phyloP scores from a whole-genome alignment of 768 basidiomycete species.

The Cystobasidium onofrii region DNA sequence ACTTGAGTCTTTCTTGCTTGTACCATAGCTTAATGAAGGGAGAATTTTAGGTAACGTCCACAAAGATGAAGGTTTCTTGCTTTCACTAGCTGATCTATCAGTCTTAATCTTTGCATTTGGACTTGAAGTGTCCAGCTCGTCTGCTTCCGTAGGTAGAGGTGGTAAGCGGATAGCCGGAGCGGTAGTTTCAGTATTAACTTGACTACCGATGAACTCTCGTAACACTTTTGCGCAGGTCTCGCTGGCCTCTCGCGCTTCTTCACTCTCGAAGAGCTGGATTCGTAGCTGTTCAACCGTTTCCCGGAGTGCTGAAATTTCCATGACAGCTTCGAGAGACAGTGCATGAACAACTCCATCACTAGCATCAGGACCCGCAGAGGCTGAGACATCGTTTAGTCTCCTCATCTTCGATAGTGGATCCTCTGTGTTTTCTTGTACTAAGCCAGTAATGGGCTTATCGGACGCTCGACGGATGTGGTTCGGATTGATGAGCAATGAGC shows the following conservation, averaged over 20 bases:
- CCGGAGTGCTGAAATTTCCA: slow-evolving; percentile 18
- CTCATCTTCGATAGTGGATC: not conserved
- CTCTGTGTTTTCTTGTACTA: not conserved
- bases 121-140: slow-evolving; percentile 26
- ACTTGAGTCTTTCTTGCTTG: not conserved
- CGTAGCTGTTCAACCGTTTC: slow-evolving; percentile 13
- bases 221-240: slow-evolving; percentile 75
- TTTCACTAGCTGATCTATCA: not conserved
- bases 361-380: not conserved
- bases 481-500: not conserved
- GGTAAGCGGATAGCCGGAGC: slow-evolving; percentile 44
- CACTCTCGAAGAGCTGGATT: slow-evolving; percentile 58
- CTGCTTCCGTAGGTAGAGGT: slow-evolving; percentile 47
- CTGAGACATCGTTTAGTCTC: not conserved
- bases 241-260: slow-evolving; percentile 77
- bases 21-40: slow-evolving; percentile 16
- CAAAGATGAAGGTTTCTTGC: not conserved
- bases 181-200: slow-evolving; percentile 34
- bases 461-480: not conserved
- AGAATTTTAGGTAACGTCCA: slow-evolving; percentile 27
- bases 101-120: slow-evolving; percentile 11
- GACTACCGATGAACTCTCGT: slow-evolving; percentile 54
- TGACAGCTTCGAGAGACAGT: slow-evolving; percentile 14
- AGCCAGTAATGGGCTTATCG: not conserved
- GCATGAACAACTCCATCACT: slow-evolving; percentile 11